A percentile compares a stretch with the other conserved stretches of the same genome.
phyloP scores from a whole-genome alignment of 768 basidiomycete genomes.

The Pleurotus tuoliensis region DNA sequence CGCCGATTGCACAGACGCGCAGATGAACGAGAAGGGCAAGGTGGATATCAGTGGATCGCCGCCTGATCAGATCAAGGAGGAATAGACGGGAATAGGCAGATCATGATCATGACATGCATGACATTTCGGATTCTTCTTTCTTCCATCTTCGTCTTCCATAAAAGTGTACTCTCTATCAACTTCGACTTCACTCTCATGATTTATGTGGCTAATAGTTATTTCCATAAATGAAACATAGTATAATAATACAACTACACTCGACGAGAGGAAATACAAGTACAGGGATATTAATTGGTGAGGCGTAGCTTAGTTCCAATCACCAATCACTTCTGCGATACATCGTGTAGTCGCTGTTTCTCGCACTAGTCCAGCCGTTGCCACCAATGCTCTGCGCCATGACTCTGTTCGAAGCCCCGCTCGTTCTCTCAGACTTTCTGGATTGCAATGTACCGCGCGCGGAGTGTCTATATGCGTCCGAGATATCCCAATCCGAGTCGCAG shows the following conservation, averaged over 20 bases:
- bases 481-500: conserved; percentile 5
- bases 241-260: no score
- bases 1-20: conserved; percentile 44
- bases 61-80: conserved; percentile 23
- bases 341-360: conserved; percentile 4
- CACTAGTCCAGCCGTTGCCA: neutral
- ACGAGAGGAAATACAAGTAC: no score
- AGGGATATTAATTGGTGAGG: neutral
- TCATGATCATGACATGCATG: neutral
- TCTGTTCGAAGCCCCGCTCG: neutral
- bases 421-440: neutral
- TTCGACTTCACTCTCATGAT: no score
- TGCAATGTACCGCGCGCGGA: neutral
- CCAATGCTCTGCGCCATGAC: neutral
- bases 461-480: neutral
- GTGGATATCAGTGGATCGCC: conserved; percentile 49
- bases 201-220: no score
- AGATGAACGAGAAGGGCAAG: conserved; percentile 59
- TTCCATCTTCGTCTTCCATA: no score
- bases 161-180: no score
- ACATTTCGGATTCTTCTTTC: no score
- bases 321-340: conserved; percentile 7
- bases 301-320: neutral
- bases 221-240: no score
- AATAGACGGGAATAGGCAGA: neutral